Evolutionary conservation across 176 grass and related monocot species (phyloP).

Genomic region (Rhynchospora tenuis): DNA sequence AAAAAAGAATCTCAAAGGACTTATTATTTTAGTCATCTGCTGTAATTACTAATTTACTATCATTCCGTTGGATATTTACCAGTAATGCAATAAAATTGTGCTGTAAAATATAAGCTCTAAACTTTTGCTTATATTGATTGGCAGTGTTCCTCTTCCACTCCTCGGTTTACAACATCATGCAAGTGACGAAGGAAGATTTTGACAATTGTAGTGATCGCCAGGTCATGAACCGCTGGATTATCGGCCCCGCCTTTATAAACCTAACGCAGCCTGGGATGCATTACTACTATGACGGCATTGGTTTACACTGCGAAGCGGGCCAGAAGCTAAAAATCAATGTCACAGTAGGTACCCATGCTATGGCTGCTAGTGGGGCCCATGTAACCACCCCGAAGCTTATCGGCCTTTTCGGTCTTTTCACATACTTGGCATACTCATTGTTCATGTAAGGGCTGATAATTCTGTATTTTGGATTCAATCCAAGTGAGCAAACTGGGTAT

Average conservation of each 20-base stretch:
- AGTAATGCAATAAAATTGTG: not conserved
- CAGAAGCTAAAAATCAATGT: conserved; percentile 72
- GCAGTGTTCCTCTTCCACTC: conserved; percentile 78
- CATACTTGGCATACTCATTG: conserved; percentile 15
- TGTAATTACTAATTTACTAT: not conserved
- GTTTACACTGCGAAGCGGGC: conserved; percentile 72
- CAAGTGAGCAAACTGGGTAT: not conserved
- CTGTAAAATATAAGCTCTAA: not conserved
- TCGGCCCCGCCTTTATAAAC: conserved; percentile 58
- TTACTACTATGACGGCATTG: conserved; percentile 76
- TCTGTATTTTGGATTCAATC: not conserved
- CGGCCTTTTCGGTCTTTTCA: conserved; percentile 1
- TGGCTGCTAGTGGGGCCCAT: conserved; percentile 16
- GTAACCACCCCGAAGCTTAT: not conserved
- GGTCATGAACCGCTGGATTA: conserved; percentile 48
- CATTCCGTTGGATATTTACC: not conserved
- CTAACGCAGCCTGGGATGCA: conserved; percentile 41
- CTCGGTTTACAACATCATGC: conserved; percentile 66
- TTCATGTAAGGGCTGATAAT: conserved; percentile 1
- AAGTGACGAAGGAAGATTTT: conserved; percentile 61
- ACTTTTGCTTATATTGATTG: not conserved
- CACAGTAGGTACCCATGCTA: not conserved
- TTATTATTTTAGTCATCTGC: not conserved
- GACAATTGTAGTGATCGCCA: conserved; percentile 46
- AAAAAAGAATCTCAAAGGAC: not conserved